These are phyloP conservation scores for Sanghuangporus baumii DNA, from an alignment of 1,284 basidiomycete species.

Conservation along the genomic window DNA sequence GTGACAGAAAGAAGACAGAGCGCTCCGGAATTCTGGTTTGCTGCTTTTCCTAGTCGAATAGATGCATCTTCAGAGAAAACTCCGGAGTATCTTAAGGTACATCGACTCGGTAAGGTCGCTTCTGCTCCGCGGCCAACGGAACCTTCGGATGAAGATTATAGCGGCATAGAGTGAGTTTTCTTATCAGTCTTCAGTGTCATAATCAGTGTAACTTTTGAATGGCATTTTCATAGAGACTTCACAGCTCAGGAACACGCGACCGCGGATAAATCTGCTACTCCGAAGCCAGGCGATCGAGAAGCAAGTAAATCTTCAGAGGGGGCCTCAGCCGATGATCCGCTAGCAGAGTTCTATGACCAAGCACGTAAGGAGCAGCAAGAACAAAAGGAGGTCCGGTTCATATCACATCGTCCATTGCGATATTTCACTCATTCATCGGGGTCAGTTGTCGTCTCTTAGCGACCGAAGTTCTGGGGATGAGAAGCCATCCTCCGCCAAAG, in stretches of 20 bases:
- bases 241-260: not conserved
- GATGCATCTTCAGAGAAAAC: conserved; percentile 30
- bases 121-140: conserved; percentile 19
- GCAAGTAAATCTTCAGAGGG: not conserved
- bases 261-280: not conserved
- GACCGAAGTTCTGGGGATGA: not conserved
- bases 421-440: not conserved
- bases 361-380: conserved; percentile 44
- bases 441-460: not conserved
- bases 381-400: conserved; percentile 29
- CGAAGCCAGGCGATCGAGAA: not conserved
- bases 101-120: conserved; percentile 7
- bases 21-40: conserved; percentile 38
- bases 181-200: not conserved
- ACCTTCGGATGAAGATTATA: not conserved
- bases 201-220: no score
- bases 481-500: not conserved
- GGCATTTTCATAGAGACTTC: conserved; percentile 6
- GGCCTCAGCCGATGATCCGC: conserved; percentile 37
- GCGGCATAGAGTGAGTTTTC: conserved; percentile 19
- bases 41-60: conserved; percentile 42
- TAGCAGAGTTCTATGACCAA: conserved; percentile 55
- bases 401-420: not conserved
- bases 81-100: not conserved
- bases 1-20: conserved; percentile 28